Evolutionary conservation across 345 rosid species (phyloP).

Genomic region (Populus simonii): DNA sequence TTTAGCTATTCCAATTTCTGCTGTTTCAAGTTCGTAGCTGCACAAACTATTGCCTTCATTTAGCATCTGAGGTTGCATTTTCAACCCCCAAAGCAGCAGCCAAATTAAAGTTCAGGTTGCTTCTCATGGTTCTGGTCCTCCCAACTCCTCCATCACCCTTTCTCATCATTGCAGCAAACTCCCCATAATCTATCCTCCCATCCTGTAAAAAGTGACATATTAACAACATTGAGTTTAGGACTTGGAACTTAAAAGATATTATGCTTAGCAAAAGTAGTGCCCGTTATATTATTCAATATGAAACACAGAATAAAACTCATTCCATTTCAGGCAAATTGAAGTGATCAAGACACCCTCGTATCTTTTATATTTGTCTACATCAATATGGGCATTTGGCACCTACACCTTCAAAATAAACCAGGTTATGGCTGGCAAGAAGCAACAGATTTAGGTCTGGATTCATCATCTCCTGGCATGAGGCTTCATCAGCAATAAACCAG

Average conservation of each 20-base stretch:
- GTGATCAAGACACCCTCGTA: not conserved
- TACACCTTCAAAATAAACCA: not conserved
- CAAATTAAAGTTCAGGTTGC: constrained; percentile 59
- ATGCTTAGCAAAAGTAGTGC: not conserved
- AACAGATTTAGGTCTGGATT: not conserved
- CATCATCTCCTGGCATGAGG: not conserved
- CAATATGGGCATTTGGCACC: not conserved
- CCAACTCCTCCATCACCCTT: constrained; percentile 62
- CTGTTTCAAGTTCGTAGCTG: not conserved
- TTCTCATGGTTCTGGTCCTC: constrained; percentile 73
- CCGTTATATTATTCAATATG: not conserved
- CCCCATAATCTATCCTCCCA: constrained; percentile 78
- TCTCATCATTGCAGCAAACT: constrained; percentile 91
- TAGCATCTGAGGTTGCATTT: constrained; percentile 19
- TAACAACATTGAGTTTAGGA: not conserved
- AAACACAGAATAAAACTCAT: not conserved
- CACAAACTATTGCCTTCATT: constrained; percentile 9
- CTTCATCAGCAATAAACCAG: not conserved
- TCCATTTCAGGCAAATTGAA: not conserved
- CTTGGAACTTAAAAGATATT: not conserved
- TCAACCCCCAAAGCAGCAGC: constrained; percentile 67
- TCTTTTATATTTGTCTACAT: not conserved
- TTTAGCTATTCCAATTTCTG: not conserved
- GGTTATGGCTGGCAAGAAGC: not conserved
- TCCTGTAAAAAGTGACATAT: constrained; percentile 42